Conservation (phyloP, 1,139 yeast genomes). For the Magnusiomyces fungicola region DNA sequence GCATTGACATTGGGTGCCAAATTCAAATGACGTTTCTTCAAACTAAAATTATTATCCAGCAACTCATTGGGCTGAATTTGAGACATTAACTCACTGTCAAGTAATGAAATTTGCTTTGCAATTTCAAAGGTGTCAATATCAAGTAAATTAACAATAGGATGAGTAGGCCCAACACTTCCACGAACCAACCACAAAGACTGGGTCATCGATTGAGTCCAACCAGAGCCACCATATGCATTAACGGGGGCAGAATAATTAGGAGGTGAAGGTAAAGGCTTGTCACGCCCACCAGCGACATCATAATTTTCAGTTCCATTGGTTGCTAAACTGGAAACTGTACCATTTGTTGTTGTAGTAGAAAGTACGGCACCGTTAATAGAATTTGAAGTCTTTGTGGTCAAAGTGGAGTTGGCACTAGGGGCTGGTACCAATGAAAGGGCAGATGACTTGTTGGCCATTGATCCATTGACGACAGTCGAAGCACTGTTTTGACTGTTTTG, state of each 20-base stretch:
- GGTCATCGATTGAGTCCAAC: constrained; percentile 18
- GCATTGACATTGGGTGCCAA: constrained; percentile 68
- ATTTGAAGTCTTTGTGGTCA: no score
- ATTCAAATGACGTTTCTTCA: constrained; percentile 50
- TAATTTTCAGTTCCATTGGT: no score
- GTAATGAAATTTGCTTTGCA: constrained; percentile 76
- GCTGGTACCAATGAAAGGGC: no score
- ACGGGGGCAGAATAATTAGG: background rate
- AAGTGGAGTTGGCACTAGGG: no score
- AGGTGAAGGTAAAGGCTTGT: constrained; percentile 5
- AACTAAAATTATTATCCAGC: constrained; percentile 62
- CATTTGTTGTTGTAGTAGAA: no score
- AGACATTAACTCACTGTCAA: constrained; percentile 68
- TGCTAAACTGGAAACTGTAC: no score
- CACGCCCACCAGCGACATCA: constrained; percentile 8
- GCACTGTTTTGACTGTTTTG: no score
- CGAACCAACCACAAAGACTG: constrained; percentile 18
- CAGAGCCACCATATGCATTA: background rate
- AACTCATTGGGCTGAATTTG: constrained; percentile 65
- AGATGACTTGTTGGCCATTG: no score
- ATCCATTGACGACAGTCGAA: no score
- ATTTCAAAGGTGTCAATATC: constrained; percentile 74
- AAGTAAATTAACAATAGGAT: constrained; percentile 33
- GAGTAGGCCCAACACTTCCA: constrained; percentile 7
- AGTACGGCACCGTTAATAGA: no score